Percentiles rank a stretch among this genome's conserved stretches.
These are phyloP conservation scores for Heritiera littoralis DNA, from an alignment of 345 rosid genomes.

Conservation along the genomic window DNA sequence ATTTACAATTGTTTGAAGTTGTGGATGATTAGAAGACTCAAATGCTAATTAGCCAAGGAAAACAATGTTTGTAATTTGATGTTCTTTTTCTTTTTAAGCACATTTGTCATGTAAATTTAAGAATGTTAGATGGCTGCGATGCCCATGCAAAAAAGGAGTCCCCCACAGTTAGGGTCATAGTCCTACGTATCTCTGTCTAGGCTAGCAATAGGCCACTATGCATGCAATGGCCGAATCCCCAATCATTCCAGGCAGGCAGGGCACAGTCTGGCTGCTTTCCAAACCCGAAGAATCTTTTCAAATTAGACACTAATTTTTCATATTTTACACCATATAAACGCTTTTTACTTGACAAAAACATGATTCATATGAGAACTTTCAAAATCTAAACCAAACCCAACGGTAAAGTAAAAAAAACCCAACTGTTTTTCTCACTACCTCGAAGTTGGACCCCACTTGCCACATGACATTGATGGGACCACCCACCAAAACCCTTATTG, in stretches of 20 bases:
- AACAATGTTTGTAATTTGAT: too few relatives aligned
- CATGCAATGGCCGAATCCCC: conserved; percentile 25
- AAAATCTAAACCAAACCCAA: too few relatives aligned
- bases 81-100: too few relatives aligned
- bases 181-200: neutral
- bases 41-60: neutral
- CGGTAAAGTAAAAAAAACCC: too few relatives aligned
- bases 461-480: conserved; percentile 30
- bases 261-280: conserved; percentile 58
- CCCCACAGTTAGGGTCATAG: neutral
- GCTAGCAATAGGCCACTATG: conserved; percentile 7
- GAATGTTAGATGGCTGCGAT: neutral
- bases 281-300: conserved; percentile 58
- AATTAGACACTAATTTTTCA: too few relatives aligned
- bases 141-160: neutral
- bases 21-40: too few relatives aligned
- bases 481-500: conserved; percentile 4
- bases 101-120: neutral
- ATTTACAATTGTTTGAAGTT: too few relatives aligned
- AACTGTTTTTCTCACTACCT: too few relatives aligned
- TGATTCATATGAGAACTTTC: too few relatives aligned
- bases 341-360: too few relatives aligned
- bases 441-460: conserved; percentile 27
- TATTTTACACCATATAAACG: too few relatives aligned
- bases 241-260: conserved; percentile 57